Conservation (phyloP, 2,329 filamentous ascomycete genomes). For the Verticillium nubilum region DNA sequence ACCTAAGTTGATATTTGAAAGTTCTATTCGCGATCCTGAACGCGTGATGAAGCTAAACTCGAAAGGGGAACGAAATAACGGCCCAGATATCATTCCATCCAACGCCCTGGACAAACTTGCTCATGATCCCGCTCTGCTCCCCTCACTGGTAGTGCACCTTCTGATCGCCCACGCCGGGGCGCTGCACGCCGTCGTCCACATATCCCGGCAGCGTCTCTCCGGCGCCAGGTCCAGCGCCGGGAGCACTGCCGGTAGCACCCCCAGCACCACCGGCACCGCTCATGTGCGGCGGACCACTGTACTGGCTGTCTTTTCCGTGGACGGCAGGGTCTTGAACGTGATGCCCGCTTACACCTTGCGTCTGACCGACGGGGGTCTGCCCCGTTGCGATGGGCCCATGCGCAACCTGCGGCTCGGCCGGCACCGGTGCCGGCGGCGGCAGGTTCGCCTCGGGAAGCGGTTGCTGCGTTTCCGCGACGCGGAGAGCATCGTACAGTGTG, state of each 20-base stretch:
- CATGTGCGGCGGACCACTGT: conserved; percentile 6
- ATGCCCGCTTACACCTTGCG: neutral
- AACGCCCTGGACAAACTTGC: neutral
- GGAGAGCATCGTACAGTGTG: conserved; percentile 22
- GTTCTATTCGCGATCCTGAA: neutral
- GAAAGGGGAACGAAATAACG: neutral
- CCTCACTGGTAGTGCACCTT: conserved; percentile 10
- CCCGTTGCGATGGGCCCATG: neutral
- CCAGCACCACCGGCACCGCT: neutral
- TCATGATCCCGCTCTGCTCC: neutral
- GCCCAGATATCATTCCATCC: neutral
- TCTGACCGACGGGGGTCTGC: neutral
- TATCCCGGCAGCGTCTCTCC: conserved; percentile 10
- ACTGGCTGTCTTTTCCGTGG: conserved; percentile 15
- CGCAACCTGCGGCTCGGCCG: neutral
- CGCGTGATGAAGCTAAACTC: neutral
- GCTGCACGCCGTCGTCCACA: conserved; percentile 9
- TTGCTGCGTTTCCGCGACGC: conserved; percentile 23
- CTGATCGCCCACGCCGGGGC: conserved; percentile 11
- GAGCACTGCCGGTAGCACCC: too few species aligned
- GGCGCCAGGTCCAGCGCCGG: neutral
- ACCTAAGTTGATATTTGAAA: neutral
- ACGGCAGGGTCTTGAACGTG: neutral
- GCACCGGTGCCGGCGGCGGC: conserved; percentile 6
- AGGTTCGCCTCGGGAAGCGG: conserved; percentile 11